Evolutionary conservation across 441 rosid genomes (phyloP).

Genomic region (Populus trichocarpa): DNA sequence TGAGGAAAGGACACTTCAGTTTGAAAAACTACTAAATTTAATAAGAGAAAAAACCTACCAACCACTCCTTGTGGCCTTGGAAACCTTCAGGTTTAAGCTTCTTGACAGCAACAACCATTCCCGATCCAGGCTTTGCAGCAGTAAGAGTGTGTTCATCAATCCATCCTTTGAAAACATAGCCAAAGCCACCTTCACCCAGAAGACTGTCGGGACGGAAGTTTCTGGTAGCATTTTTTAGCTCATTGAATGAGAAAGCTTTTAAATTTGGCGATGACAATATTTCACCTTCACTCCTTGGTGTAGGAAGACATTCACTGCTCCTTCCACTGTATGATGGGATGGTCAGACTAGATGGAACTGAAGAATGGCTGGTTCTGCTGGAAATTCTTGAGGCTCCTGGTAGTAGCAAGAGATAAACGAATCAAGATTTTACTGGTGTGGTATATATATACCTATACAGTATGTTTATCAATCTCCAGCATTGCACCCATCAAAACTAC

Average conservation of each 20-base stretch:
- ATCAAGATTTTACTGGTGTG: slow-evolving; percentile 1
- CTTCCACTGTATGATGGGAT: slow-evolving; percentile 48
- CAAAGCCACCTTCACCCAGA: slow-evolving; percentile 94
- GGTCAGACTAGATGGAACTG: slow-evolving; percentile 52
- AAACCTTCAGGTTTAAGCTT: slow-evolving; percentile 78
- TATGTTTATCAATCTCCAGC: not conserved
- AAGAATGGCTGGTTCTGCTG: slow-evolving; percentile 48
- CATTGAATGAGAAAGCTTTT: slow-evolving; percentile 55
- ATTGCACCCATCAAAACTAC: not conserved
- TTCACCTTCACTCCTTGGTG: slow-evolving; percentile 78
- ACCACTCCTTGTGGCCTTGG: slow-evolving; percentile 95
- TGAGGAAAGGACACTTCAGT: slow-evolving; percentile 5
- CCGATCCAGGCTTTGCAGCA: slow-evolving; percentile 77
- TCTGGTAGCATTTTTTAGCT: slow-evolving; percentile 72
- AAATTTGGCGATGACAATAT: slow-evolving; percentile 73
- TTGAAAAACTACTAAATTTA: not conserved
- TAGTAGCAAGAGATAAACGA: slow-evolving; percentile 21
- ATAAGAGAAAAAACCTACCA: slow-evolving; percentile 46
- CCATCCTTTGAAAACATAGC: slow-evolving; percentile 95
- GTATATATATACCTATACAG: not conserved
- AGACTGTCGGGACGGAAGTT: slow-evolving; percentile 84
- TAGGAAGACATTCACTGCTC: slow-evolving; percentile 54
- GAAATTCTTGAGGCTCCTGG: slow-evolving; percentile 56
- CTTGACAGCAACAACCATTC: slow-evolving; percentile 80
- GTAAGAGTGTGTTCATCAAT: slow-evolving; percentile 59